A percentile compares a stretch with the other conserved stretches of the same genome.
phyloP scores from a whole-genome alignment of 805 yeast species.

The Teunomyces tritomae region DNA sequence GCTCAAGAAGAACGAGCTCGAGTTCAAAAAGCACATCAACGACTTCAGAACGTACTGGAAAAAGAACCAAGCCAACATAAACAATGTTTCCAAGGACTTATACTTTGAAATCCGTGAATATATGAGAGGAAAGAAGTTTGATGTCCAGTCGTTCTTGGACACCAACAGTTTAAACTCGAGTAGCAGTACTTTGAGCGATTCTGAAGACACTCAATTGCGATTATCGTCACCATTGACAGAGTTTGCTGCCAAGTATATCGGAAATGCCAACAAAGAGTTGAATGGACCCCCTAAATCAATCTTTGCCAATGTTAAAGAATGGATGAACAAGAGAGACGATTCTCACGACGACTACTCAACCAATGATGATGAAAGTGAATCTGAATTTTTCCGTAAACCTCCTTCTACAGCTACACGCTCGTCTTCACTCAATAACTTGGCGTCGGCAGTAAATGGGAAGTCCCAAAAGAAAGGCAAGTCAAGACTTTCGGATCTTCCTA shows the following conservation, averaged over 20 bases:
- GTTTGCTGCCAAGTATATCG: conserved; percentile 63
- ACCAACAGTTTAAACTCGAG: conserved; percentile 12
- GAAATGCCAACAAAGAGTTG: conserved; percentile 46
- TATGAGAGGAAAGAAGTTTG: conserved; percentile 47
- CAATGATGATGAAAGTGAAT: conserved; percentile 17
- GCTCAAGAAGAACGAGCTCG: conserved; percentile 96
- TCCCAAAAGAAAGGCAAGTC: not conserved
- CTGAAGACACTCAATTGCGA: conserved; percentile 27
- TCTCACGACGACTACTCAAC: conserved; percentile 29
- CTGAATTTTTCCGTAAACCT: conserved; percentile 1
- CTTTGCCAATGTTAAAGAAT: conserved; percentile 40
- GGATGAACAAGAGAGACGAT: conserved; percentile 37
- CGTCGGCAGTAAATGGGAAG: not conserved
- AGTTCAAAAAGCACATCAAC: conserved; percentile 82
- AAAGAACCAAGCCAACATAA: conserved; percentile 64
- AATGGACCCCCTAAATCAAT: conserved; percentile 30
- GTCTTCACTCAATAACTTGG: conserved; percentile 1
- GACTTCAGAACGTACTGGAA: conserved; percentile 87
- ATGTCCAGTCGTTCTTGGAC: conserved; percentile 26
- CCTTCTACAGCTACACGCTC: not conserved
- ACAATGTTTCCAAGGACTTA: conserved; percentile 74
- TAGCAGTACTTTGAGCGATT: conserved; percentile 20
- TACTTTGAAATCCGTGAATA: conserved; percentile 83
- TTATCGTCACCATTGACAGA: conserved; percentile 59
- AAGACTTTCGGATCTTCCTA: not conserved